phyloP scores from a whole-genome alignment of 768 basidiomycete species.

The Panus rudis region DNA sequence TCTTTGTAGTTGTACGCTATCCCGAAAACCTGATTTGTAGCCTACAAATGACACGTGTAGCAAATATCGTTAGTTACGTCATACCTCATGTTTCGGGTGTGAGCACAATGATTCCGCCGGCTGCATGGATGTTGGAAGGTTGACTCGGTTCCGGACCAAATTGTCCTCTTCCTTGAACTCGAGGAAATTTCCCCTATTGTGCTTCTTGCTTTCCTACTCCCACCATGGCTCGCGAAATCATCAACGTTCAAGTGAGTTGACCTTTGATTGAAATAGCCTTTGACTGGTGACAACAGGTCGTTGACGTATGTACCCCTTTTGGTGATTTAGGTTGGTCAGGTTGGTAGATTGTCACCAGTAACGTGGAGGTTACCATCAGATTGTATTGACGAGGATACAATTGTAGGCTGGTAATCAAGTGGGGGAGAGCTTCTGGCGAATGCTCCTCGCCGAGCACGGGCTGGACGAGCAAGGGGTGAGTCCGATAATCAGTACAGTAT shows the following conservation, averaged over 20 bases:
- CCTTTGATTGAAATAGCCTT: too few species aligned
- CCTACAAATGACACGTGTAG: too few species aligned
- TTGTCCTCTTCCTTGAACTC: too few species aligned
- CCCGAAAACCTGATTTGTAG: too few species aligned
- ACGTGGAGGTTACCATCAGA: not conserved
- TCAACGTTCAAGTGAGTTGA: constrained; percentile 62
- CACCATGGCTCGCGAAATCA: constrained; percentile 70
- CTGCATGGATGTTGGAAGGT: too few species aligned
- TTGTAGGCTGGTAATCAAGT: constrained; percentile 74
- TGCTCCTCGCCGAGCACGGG: constrained; percentile 83
- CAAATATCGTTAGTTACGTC: too few species aligned
- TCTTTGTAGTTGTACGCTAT: too few species aligned
- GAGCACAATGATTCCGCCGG: too few species aligned
- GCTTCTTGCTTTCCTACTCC: not conserved
- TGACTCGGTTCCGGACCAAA: too few species aligned
- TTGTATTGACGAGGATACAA: constrained; percentile 9
- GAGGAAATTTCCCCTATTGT: constrained; percentile 1
- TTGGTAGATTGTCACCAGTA: constrained; percentile 40
- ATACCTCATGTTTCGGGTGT: too few species aligned
- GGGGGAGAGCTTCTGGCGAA: constrained; percentile 85
- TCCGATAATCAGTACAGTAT: not conserved
- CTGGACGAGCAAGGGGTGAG: constrained; percentile 63
- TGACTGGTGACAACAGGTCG: not conserved
- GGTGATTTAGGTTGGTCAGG: constrained; percentile 58
- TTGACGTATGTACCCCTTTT: constrained; percentile 17